A percentile compares a stretch with the other conserved stretches of the same genome.
These are phyloP conservation scores for Dysphania ambrosioides DNA, from an alignment of 148 eudicot genomes.

Conservation along the genomic window DNA sequence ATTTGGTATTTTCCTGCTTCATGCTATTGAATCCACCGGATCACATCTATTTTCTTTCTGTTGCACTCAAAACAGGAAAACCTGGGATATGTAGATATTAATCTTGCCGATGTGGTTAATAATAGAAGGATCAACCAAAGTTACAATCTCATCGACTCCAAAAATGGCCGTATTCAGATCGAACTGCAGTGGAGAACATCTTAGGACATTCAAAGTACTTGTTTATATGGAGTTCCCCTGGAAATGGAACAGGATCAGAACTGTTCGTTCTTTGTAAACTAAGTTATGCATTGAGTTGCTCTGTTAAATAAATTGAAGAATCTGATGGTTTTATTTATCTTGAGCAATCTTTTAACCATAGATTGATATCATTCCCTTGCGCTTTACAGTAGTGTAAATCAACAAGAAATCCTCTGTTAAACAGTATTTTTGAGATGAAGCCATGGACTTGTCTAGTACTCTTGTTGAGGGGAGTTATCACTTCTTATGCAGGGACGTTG, in stretches of 20 bases:
- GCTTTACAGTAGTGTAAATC: background rate
- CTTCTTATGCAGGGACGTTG: too few species aligned
- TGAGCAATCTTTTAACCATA: background rate
- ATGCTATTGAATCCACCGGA: background rate
- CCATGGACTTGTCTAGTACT: too few species aligned
- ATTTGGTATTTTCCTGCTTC: background rate
- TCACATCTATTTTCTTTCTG: background rate
- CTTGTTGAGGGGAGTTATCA: too few species aligned
- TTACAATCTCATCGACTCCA: conserved; percentile 65
- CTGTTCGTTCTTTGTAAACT: conserved; percentile 5
- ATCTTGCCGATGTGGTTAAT: conserved; percentile 50
- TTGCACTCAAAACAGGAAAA: conserved; percentile 46
- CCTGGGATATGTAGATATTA: conserved; percentile 63
- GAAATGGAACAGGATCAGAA: conserved; percentile 10
- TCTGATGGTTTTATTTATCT: background rate
- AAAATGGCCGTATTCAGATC: conserved; percentile 64
- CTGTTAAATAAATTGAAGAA: conserved; percentile 1
- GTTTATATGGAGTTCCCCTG: background rate
- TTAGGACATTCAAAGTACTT: conserved; percentile 9
- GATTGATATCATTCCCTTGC: background rate
- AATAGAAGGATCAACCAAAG: conserved; percentile 70
- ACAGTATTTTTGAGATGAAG: too few species aligned
- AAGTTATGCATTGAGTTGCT: background rate
- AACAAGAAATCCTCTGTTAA: background rate
- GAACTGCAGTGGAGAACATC: conserved; percentile 72